Conservation (phyloP, 805 yeast species). For the Suhomyces pyralidae region DNA sequence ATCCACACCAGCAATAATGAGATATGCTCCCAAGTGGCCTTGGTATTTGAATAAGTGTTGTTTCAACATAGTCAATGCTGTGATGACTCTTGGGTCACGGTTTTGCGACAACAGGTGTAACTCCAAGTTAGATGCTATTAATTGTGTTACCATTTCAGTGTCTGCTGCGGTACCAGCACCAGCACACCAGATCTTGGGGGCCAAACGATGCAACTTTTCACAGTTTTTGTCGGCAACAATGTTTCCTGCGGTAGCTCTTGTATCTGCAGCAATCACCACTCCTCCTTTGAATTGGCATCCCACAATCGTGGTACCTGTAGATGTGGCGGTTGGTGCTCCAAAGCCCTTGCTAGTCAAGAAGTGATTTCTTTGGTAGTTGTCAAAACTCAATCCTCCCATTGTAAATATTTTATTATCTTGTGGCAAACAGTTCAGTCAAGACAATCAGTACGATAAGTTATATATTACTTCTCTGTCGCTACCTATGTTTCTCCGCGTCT, state of each 20-base stretch:
- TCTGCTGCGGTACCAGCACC: constrained; percentile 99
- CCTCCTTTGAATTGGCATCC: constrained; percentile 93
- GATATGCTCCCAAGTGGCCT: constrained; percentile 95
- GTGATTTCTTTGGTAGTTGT: constrained; percentile 87
- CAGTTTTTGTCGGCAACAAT: constrained; percentile 98
- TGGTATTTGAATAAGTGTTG: constrained; percentile 96
- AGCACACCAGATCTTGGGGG: constrained; percentile 97
- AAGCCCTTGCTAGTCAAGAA: constrained; percentile 69
- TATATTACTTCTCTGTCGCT: neutral
- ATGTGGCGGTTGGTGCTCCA: constrained; percentile 82
- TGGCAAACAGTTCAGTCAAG: neutral
- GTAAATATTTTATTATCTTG: constrained; percentile 1
- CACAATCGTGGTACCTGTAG: constrained; percentile 99
- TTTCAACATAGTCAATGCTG: constrained; percentile 88
- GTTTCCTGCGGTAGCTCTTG: constrained; percentile 95
- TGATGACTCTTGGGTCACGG: constrained; percentile 88
- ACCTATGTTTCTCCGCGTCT: neutral
- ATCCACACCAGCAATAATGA: constrained; percentile 97
- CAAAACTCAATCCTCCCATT: constrained; percentile 92
- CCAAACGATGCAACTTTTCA: constrained; percentile 85
- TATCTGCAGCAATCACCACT: constrained; percentile 97
- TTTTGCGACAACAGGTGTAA: constrained; percentile 80
- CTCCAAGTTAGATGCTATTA: constrained; percentile 87
- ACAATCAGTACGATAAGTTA: neutral
- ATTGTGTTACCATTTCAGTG: constrained; percentile 95